Conservation (phyloP, 768 basidiomycete genomes). For the Agaricus blazei region DNA sequence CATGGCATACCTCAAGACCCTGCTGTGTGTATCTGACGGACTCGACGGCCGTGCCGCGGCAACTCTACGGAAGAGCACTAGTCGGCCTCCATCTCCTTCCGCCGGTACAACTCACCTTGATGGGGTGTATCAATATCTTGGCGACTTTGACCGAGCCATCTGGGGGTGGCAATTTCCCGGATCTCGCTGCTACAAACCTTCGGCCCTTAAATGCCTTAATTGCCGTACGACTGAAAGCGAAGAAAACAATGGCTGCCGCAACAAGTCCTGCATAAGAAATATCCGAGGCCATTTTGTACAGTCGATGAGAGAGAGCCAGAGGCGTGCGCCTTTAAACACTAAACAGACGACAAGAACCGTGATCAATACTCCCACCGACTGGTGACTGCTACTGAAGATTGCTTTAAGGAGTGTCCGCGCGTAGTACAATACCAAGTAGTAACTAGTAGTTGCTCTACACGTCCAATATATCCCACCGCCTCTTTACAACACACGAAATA, state of each 20-base stretch:
- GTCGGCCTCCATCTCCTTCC: not conserved
- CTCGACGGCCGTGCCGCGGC: constrained; percentile 59
- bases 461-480: not conserved
- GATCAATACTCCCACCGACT: not conserved
- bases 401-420: not conserved
- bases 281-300: no score
- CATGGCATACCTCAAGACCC: constrained; percentile 53
- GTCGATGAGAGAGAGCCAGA: no score
- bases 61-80: constrained; percentile 43
- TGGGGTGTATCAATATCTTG: constrained; percentile 61
- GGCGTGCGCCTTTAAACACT: no score
- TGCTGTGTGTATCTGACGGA: constrained; percentile 51
- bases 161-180: constrained; percentile 10
- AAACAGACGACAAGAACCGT: not conserved
- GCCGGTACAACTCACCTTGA: constrained; percentile 42
- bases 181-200: not conserved
- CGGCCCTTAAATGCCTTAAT: not conserved
- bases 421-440: not conserved
- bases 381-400: no score
- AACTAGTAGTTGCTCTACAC: not conserved
- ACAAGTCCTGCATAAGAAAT: not conserved
- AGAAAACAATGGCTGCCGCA: not conserved
- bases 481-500: constrained; percentile 74
- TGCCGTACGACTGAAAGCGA: constrained; percentile 5
- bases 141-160: constrained; percentile 39